Evolutionary conservation across 768 basidiomycete genomes (phyloP), one percentile per base, ranked within the genome.

Genomic region (Mrakia frigida): DNA sequence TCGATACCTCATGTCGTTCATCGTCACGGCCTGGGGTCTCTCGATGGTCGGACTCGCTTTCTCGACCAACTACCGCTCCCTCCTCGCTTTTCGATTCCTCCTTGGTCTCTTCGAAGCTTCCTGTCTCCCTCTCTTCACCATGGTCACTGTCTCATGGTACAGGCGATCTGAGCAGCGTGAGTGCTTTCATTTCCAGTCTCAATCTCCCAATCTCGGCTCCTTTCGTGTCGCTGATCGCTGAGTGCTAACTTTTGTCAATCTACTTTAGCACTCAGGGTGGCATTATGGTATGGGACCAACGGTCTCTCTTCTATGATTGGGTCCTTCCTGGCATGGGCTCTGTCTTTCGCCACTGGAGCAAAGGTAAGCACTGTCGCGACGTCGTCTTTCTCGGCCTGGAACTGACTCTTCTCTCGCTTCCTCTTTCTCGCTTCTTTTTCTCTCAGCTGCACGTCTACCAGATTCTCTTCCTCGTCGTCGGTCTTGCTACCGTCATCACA

Each of bases 401-500:
- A 10, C 63, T 65, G 28, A 21, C 14, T 37, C n/a, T n/a, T n/a
- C n/a, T 39, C 63, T 16, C 35, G 14, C n/a, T 56, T 35, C 16
- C 5, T 35, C 31, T 65, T 21, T 33, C 21, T 37, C 31, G 2
- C 18, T 28, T 21, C 31, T 25, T 69, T 37, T 2, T 65, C 63
- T 18, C 33, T 65, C 67, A 41, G 25, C 80, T 86, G 1, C 79
- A 82, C 65, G 82, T 85, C 7, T 87, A 87, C 77, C 86, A 82
- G 83, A 82, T 82, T 37, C 86, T 87, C 52, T 87, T 87, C 81
- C 79, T 87, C 6, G 85, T 86, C 80, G 85, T 85, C 61, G 87
- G 86, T 14, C 78, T 84, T 1, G 76, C 85, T 31, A 86, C 86
- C 10, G 80, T 86, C 46, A 81, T 83, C 53, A 82, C 80, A 74